Percentiles rank a stretch among this genome's conserved stretches.
Evolutionary conservation across 1,284 basidiomycete genomes (phyloP).

Genomic region (Puccinia hordei): DNA sequence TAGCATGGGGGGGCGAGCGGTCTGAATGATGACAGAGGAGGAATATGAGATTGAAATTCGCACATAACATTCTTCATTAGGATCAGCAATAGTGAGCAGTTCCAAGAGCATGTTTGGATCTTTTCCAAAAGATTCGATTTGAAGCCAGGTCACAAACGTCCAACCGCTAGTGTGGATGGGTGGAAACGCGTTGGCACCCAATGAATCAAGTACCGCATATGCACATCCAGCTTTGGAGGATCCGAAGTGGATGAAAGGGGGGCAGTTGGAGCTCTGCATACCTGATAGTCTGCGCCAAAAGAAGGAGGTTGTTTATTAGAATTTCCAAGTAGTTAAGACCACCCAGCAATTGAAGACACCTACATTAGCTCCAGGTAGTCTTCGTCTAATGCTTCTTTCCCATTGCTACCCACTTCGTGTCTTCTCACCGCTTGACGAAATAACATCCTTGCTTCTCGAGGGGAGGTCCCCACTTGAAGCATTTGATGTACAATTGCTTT

Average conservation of each 20-base stretch:
- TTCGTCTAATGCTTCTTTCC: constrained; percentile 34
- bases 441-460: constrained; percentile 43
- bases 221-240: constrained; percentile 25
- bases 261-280: constrained; percentile 41
- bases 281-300: constrained; percentile 40
- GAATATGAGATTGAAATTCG: constrained; percentile 37
- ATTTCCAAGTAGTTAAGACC: neutral
- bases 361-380: constrained; percentile 45
- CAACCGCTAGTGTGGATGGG: constrained; percentile 37
- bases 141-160: constrained; percentile 45
- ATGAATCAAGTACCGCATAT: constrained; percentile 40
- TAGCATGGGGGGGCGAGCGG: constrained; percentile 6
- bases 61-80: constrained; percentile 37
- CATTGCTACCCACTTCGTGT: constrained; percentile 2
- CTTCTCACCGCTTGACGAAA: constrained; percentile 31
- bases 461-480: constrained; percentile 37
- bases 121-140: constrained; percentile 47
- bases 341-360: neutral
- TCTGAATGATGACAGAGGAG: constrained; percentile 35
- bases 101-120: constrained; percentile 27
- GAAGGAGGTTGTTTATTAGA: neutral
- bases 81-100: constrained; percentile 45
- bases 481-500: constrained; percentile 36
- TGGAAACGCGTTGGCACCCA: constrained; percentile 37
- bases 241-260: constrained; percentile 49